Base-by-base conservation (phyloP, 495 filamentous ascomycete genomes). In the Astrocystis sublimbata region DNA sequence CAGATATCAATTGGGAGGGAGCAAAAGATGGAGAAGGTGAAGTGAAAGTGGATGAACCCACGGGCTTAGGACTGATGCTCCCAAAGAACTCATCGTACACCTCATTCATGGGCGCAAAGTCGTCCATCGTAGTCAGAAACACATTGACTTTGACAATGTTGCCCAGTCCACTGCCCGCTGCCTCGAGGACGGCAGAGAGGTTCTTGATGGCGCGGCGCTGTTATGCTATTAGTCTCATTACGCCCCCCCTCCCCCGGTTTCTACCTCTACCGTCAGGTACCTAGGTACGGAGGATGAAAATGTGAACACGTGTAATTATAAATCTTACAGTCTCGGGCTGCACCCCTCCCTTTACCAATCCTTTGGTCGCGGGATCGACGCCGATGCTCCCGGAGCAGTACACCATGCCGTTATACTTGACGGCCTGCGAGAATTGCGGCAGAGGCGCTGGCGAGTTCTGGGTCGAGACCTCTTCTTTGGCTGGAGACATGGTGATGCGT, bases 131-230 rank as follows among this genome's bases (percentile, higher is more conserved):
- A 6, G 83, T 84, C 17, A 91, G 63, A 68, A 88, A 91, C 35
- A 89, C 78, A 66, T 87, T 88, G 61, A 87, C 81, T 73, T 89
- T 88, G 68, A 89, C 79, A 1, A 86, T 83, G 62, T 88, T 86
- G 19, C 78, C 73, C 47, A 88, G 72, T 43, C 76, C 78, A 54
- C 81, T 83, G 3, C 85, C 86, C 3, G 85, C 84, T 23, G 79
- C 85, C 46, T 83, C 78, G 60, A 89, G 86, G 28, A 90, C 77
- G 47, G 78, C 78, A 5, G 80, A 77, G 12, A 90, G 75, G 72
- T 88, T 90, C 62, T 80, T 83, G 58, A 87, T 77, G 33, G 76
- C 79, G 76, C 81, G 82, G 41, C 66, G 66, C 76, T 81, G 21
- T 4, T 1, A 23, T 2, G 24, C n/a, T 21, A 19, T 52, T 36